Base-by-base conservation (phyloP, 2,329 filamentous ascomycete species). In the Aspergillus sp. region DNA sequence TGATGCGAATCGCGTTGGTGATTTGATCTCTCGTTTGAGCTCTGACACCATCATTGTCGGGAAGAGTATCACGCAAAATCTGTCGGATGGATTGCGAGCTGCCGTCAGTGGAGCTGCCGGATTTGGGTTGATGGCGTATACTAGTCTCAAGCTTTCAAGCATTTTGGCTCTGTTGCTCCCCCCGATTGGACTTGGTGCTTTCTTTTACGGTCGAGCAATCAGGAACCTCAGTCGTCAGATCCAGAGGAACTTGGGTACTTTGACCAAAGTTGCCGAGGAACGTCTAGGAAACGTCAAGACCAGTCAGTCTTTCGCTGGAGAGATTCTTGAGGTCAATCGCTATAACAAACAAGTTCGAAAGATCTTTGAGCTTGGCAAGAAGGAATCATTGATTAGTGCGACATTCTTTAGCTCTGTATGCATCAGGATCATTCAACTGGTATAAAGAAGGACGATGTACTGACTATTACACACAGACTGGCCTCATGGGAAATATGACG, bases 181-280 rank as follows among this genome's bases (percentile, higher is more conserved):
- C 6, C 90, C 93, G 2, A 85, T 98, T 52, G 93, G 90, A 7
- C 77, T 95, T 19, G 88, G 86, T 19, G 90, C 93, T 19, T 90
- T 96, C 66, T 81, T 98, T 63, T 97, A 96, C 58, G 93, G 93
- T 51, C 81, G 91, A 55, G 79, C 86, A 23, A 90, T 97, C 60
- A 81, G 94, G 49, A 94, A 90, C 60, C 74, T 98, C 51, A 95
- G 90, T 65, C 84, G 91, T 44, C 85, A 88, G 57, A 95, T 97
- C 45, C 93, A 98, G 71, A 90, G 89, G 72, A 95, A 94, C 58
- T 73, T 98, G 10, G 93, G 93, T 57, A 87, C 87, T 0, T 73
- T 98, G 56, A 95, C 91, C 32, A 98, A 97, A 71, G 95, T 98
- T 64, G 93, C 93, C 0, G 94, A 98, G 73, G 94, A 98, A 69